phyloP scores from a whole-genome alignment of 2,329 filamentous ascomycete genomes.

The Drechmeria coniospora region DNA sequence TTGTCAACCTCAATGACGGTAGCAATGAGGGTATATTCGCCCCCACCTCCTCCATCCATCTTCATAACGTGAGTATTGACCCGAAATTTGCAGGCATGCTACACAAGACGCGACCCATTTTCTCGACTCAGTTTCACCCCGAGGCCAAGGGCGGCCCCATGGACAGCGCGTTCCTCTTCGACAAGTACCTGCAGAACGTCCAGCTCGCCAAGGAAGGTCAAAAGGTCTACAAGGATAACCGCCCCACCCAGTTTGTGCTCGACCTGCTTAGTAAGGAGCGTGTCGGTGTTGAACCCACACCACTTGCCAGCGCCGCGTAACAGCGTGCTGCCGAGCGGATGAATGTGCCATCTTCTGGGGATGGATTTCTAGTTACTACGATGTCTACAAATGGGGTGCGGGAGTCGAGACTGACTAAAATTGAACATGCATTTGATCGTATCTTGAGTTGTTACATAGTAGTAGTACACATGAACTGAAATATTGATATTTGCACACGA shows the following conservation, averaged over 20 bases:
- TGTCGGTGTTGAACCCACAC: constrained; percentile 63
- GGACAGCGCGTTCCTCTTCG: constrained; percentile 91
- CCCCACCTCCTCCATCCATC: background rate
- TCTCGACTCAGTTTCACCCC: constrained; percentile 97
- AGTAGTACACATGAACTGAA: too few species aligned
- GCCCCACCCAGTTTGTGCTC: constrained; percentile 73
- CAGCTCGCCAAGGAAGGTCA: constrained; percentile 77
- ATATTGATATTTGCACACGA: too few species aligned
- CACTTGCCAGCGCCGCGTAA: constrained; percentile 36
- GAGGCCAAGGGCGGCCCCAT: constrained; percentile 95
- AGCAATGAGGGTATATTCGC: constrained; percentile 64
- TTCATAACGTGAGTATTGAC: constrained; percentile 5
- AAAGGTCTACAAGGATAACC: constrained; percentile 67
- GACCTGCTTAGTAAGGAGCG: constrained; percentile 89
- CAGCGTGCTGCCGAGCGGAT: background rate
- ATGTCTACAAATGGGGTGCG: too few species aligned
- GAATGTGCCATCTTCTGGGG: background rate
- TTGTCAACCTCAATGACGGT: constrained; percentile 94
- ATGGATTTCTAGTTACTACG: too few species aligned
- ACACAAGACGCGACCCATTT: constrained; percentile 90
- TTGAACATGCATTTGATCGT: too few species aligned
- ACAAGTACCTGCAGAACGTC: constrained; percentile 87
- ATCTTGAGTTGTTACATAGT: too few species aligned
- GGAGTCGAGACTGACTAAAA: too few species aligned
- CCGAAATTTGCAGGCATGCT: constrained; percentile 48